Percentiles rank a stretch among this genome's conserved stretches.
These are phyloP conservation scores for Coccomyxa sp. DNA, from an alignment of 139 green algal genomes.

Conservation along the genomic window DNA sequence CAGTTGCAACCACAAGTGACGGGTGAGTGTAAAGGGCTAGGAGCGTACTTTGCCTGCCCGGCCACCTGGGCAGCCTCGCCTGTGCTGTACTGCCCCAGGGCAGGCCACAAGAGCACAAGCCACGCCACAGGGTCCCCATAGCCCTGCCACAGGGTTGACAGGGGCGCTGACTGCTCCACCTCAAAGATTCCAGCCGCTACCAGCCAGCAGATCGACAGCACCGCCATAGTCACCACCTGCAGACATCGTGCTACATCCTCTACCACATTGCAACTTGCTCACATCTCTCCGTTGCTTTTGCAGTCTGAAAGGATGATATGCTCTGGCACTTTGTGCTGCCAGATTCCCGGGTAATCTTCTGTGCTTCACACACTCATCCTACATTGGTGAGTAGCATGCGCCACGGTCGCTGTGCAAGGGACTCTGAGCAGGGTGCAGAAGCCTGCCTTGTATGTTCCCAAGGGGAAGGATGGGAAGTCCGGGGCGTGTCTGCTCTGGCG, in stretches of 20 bases:
- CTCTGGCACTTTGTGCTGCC: no score
- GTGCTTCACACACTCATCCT: no score
- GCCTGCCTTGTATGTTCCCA: slow-evolving; percentile 8
- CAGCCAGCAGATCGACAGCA: slow-evolving; percentile 7
- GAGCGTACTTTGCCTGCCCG: slow-evolving; percentile 1
- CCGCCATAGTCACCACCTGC: slow-evolving; percentile 10
- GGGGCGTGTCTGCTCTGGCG: slow-evolving; percentile 17
- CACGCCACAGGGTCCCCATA: slow-evolving; percentile 6
- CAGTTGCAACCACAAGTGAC: no score
- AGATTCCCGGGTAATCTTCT: no score
- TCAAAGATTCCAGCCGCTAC: not conserved
- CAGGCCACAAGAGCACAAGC: slow-evolving; percentile 21
- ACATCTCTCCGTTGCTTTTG: no score
- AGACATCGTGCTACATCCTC: no score
- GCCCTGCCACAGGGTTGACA: slow-evolving; percentile 12
- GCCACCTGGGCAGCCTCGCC: slow-evolving; percentile 15
- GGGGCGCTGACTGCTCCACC: not conserved
- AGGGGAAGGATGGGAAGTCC: not conserved
- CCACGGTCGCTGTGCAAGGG: no score
- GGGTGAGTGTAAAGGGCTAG: no score
- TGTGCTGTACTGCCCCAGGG: slow-evolving; percentile 8
- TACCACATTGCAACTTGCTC: no score
- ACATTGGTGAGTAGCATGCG: no score
- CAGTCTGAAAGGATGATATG: no score
- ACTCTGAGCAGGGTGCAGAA: not conserved